Conservation (phyloP, 768 basidiomycete genomes). For the Hygrophorus pudorinus region DNA sequence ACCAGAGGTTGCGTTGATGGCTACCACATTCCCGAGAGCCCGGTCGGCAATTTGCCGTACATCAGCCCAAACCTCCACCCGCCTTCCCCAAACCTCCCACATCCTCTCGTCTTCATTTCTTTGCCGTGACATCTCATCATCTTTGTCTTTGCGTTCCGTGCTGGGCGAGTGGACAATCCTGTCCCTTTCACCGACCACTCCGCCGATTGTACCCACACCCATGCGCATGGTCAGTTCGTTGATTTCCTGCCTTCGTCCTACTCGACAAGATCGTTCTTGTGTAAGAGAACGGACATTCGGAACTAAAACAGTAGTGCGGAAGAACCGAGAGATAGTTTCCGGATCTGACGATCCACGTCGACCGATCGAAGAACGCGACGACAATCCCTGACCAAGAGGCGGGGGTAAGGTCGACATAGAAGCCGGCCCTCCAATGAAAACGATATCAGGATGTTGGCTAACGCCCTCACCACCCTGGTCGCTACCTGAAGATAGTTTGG, state of each 20-base stretch:
- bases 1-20: slow-evolving; percentile 11
- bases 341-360: slow-evolving; percentile 15
- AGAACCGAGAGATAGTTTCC: slow-evolving; percentile 32
- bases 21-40: slow-evolving; percentile 57
- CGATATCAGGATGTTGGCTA: slow-evolving; percentile 30
- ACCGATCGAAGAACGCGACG: slow-evolving; percentile 8
- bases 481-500: slow-evolving; percentile 32
- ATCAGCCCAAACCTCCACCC: slow-evolving; percentile 57
- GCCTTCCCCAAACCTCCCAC: slow-evolving; percentile 63
- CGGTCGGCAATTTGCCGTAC: slow-evolving; percentile 70
- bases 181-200: slow-evolving; percentile 35
- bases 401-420: slow-evolving; percentile 27
- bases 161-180: slow-evolving; percentile 10
- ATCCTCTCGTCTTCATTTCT: slow-evolving; percentile 19
- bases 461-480: slow-evolving; percentile 28
- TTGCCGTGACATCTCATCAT: background rate
- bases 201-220: slow-evolving; percentile 70
- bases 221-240: slow-evolving; percentile 81
- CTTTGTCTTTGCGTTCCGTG: slow-evolving; percentile 9
- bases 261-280: slow-evolving; percentile 47
- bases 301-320: slow-evolving; percentile 61
- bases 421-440: slow-evolving; percentile 36
- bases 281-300: slow-evolving; percentile 46
- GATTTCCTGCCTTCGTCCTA: slow-evolving; percentile 57
- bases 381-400: slow-evolving; percentile 15